Conservation (phyloP, 805 yeast species). For the Hanseniaspora osmophila region DNA sequence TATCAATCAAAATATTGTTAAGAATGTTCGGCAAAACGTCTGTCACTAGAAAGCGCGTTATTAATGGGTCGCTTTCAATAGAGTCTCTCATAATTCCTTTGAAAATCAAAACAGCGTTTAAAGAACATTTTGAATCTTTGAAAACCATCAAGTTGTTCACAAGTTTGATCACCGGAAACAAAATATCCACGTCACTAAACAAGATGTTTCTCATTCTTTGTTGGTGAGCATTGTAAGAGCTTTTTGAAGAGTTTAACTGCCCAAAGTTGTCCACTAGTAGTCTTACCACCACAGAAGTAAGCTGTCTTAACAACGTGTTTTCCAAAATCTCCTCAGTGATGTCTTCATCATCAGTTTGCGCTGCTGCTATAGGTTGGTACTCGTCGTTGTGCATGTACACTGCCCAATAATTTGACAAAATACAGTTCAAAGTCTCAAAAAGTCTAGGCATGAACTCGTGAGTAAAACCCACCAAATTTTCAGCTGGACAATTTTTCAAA, state of each 20-base stretch:
- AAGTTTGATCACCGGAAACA: conserved; percentile 67
- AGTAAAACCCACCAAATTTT: conserved; percentile 55
- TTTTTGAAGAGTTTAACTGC: conserved; percentile 39
- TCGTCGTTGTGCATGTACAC: conserved; percentile 27
- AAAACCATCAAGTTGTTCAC: conserved; percentile 65
- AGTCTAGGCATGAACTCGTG: conserved; percentile 64
- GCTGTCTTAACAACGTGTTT: conserved; percentile 82
- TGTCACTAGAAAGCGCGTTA: conserved; percentile 42
- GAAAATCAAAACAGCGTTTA: conserved; percentile 72
- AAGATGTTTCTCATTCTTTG: conserved; percentile 52
- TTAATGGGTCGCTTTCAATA: conserved; percentile 54
- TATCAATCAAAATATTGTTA: conserved; percentile 52
- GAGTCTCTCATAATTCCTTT: conserved; percentile 60
- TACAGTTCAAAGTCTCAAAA: conserved; percentile 54
- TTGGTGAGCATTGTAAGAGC: conserved; percentile 39
- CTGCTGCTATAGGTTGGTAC: conserved; percentile 33
- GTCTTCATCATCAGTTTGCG: conserved; percentile 54
- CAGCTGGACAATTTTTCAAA: conserved; percentile 75
- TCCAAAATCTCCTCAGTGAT: conserved; percentile 97
- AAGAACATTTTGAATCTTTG: conserved; percentile 84
- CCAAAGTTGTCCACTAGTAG: conserved; percentile 78
- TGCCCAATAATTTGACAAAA: conserved; percentile 67
- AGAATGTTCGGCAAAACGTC: conserved; percentile 58
- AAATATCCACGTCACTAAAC: conserved; percentile 44
- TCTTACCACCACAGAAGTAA: conserved; percentile 83